Percentiles rank a stretch among this genome's conserved stretches.
Conservation (phyloP, 1,139 yeast species). For the Candida sojae region DNA sequence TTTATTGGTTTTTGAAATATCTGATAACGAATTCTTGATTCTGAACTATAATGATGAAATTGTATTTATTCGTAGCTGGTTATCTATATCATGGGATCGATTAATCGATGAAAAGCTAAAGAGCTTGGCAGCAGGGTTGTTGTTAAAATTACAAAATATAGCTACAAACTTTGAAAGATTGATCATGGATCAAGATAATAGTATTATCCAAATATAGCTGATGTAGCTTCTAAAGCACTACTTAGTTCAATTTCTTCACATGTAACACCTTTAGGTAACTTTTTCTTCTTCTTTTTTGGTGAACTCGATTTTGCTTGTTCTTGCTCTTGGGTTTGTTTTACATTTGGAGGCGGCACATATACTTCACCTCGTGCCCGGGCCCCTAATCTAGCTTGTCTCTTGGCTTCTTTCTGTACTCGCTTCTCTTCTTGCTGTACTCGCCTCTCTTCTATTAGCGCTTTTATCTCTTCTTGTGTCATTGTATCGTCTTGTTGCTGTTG, state of each 20-base stretch:
- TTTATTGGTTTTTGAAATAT: constrained; percentile 47
- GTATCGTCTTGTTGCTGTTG: neutral
- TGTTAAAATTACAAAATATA: constrained; percentile 39
- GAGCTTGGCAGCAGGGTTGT: constrained; percentile 52
- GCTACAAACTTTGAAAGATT: constrained; percentile 15
- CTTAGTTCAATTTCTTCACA: constrained; percentile 4
- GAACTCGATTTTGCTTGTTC: neutral
- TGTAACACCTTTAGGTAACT: neutral
- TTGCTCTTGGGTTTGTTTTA: neutral
- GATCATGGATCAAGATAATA: constrained; percentile 18
- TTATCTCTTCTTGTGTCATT: constrained; percentile 10
- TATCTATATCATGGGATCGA: constrained; percentile 44
- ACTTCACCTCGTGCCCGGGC: constrained; percentile 1
- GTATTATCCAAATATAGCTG: constrained; percentile 8
- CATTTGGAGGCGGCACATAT: neutral
- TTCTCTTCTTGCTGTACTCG: constrained; percentile 6
- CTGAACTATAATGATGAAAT: constrained; percentile 30
- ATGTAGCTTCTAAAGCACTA: constrained; percentile 3
- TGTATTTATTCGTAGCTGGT: constrained; percentile 39
- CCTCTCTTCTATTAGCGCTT: constrained; percentile 7
- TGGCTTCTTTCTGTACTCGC: constrained; percentile 1
- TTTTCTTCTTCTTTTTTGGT: neutral
- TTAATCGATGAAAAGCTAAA: constrained; percentile 48
- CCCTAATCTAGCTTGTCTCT: constrained; percentile 1
- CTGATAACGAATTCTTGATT: constrained; percentile 38